A percentile compares a stretch with the other conserved stretches of the same genome.
phyloP scores from a whole-genome alignment of 331 rosid species.

The Pyrus hybrid region DNA sequence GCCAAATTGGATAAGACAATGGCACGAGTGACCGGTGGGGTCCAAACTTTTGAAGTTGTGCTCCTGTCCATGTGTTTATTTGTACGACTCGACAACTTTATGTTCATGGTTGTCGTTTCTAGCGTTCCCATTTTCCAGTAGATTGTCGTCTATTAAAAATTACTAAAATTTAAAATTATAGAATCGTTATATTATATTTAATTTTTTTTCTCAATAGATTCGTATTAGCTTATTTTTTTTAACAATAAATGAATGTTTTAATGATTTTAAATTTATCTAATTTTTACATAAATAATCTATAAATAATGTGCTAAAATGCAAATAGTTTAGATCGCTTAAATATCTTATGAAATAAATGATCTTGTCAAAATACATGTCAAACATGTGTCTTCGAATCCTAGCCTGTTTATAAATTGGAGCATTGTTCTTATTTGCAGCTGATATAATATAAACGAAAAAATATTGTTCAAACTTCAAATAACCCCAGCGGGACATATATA shows the following conservation, averaged over 20 bases:
- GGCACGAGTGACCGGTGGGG: not conserved
- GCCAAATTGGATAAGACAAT: not conserved
- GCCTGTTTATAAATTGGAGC: not conserved
- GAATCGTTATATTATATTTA: fast-evolving
- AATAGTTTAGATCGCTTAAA: fast-evolving
- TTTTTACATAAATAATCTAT: no score
- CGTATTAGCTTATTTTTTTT: no score
- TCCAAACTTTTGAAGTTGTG: not conserved
- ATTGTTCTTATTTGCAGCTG: not conserved
- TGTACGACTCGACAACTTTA: not conserved
- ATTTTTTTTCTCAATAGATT: no score
- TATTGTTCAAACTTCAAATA: not conserved
- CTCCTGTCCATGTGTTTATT: not conserved
- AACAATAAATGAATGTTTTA: no score
- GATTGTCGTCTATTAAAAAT: not conserved
- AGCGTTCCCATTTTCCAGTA: not conserved
- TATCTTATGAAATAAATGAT: fast-evolving
- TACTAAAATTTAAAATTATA: no score
- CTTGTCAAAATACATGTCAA: no score
- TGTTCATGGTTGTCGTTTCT: conserved; percentile 4
- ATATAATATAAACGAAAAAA: not conserved
- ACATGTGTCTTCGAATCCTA: no score
- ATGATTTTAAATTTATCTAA: no score
- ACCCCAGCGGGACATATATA: not conserved
- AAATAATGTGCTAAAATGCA: no score